Percentiles rank a stretch among this genome's conserved stretches.
Evolutionary conservation across 2,329 filamentous ascomycete genomes (phyloP).

Genomic region (Paecilomyces sp.): DNA sequence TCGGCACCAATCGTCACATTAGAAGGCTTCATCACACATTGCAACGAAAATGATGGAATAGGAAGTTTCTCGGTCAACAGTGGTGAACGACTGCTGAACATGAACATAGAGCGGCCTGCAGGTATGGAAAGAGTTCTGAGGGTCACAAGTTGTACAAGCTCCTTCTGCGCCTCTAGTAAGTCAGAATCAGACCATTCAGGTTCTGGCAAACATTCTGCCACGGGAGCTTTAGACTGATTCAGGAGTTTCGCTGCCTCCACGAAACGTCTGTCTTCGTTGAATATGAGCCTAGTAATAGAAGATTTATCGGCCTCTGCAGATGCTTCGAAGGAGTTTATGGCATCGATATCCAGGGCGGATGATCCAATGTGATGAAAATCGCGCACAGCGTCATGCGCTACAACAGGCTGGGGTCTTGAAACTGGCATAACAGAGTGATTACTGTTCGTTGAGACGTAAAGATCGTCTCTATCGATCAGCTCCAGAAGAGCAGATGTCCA

Average conservation of each 20-base stretch:
- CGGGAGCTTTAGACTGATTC: slow-evolving; percentile 73
- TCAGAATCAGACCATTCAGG: slow-evolving; percentile 78
- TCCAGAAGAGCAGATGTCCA: slow-evolving; percentile 68
- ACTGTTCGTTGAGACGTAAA: slow-evolving; percentile 58
- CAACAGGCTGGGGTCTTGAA: slow-evolving; percentile 30
- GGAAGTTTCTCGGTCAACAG: slow-evolving; percentile 87
- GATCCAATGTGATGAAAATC: slow-evolving; percentile 72
- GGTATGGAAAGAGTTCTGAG: slow-evolving; percentile 83
- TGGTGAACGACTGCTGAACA: slow-evolving; percentile 80
- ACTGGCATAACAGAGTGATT: slow-evolving; percentile 30
- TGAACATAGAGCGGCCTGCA: slow-evolving; percentile 76
- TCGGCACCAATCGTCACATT: slow-evolving; percentile 93
- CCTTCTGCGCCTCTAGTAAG: slow-evolving; percentile 86
- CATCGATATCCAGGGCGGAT: slow-evolving; percentile 41
- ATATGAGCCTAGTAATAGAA: slow-evolving; percentile 75
- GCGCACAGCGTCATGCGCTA: slow-evolving; percentile 60
- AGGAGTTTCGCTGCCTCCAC: slow-evolving; percentile 78
- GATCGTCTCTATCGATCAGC: slow-evolving; percentile 74
- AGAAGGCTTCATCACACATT: slow-evolving; percentile 83
- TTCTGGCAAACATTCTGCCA: slow-evolving; percentile 68
- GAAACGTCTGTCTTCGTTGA: slow-evolving; percentile 83
- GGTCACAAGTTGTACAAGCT: slow-evolving; percentile 78
- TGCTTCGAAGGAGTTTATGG: slow-evolving; percentile 59
- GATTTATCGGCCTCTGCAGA: slow-evolving; percentile 78
- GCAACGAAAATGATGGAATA: slow-evolving; percentile 83